These are phyloP conservation scores for Whalleya microplaca DNA, from an alignment of 2,329 filamentous ascomycete genomes.

Conservation along the genomic window DNA sequence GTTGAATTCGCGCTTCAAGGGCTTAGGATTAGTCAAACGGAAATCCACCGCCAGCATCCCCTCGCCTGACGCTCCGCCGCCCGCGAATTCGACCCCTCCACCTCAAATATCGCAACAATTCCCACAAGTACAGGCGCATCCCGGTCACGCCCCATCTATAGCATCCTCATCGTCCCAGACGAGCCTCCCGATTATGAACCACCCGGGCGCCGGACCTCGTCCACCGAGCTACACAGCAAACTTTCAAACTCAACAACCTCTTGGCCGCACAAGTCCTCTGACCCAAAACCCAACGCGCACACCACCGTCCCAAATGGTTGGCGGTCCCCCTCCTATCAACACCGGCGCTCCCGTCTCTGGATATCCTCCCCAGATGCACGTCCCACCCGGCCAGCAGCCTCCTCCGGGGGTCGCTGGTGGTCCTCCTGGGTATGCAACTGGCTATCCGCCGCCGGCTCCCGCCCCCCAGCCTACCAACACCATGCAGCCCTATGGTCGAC, in stretches of 20 bases:
- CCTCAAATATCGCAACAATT: slow-evolving; percentile 58
- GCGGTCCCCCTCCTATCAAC: slow-evolving; percentile 69
- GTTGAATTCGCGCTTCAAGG: slow-evolving; percentile 79
- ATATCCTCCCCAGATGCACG: slow-evolving; percentile 60
- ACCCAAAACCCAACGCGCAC: slow-evolving; percentile 54
- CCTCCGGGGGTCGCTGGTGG: slow-evolving; percentile 49
- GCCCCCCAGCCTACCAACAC: slow-evolving; percentile 42
- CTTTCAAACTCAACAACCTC: slow-evolving; percentile 52
- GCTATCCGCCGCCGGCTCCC: slow-evolving; percentile 52
- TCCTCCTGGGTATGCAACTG: slow-evolving; percentile 51
- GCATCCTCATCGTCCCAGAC: slow-evolving; percentile 51
- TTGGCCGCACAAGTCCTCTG: slow-evolving; percentile 58
- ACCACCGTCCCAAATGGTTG: slow-evolving; percentile 63
- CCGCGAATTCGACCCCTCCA: slow-evolving; percentile 43
- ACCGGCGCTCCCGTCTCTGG: slow-evolving; percentile 62
- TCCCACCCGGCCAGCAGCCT: slow-evolving; percentile 42
- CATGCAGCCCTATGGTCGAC: slow-evolving; percentile 48
- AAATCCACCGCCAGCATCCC: slow-evolving; percentile 68
- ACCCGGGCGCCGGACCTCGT: slow-evolving; percentile 61
- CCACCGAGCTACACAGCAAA: slow-evolving; percentile 67
- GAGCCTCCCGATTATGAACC: slow-evolving; percentile 65
- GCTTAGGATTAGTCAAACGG: slow-evolving; percentile 81
- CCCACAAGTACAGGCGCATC: slow-evolving; percentile 42
- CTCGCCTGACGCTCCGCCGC: slow-evolving; percentile 47
- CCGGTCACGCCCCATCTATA: slow-evolving; percentile 49